Base-by-base conservation (phyloP, 106 monocot genomes). In the Xerophyta viscosa region DNA sequence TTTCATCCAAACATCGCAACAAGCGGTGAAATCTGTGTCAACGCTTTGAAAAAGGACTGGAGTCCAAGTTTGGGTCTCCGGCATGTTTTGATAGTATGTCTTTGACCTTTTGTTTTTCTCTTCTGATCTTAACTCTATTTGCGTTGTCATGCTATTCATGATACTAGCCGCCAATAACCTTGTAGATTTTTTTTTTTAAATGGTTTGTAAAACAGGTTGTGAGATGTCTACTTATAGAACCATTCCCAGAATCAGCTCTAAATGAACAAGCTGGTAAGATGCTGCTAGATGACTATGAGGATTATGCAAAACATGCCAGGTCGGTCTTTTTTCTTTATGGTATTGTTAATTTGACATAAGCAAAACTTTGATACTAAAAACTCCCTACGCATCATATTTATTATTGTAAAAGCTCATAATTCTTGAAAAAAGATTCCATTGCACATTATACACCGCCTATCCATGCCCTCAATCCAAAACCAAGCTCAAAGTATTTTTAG, bases 261-360 rank as follows among this genome's bases (percentile, higher is more conserved):
- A 96, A 96, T 62, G 94, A 96, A 31, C 94, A 96, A 61, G 88
- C 88, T 43, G 94, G 94, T 13, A 96, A 96, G 49, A 73, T 96
- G 81, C 52, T 96, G 58, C 94, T 88, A 8, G 88, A 96, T 45
- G 67, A 88, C 44, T 89, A 96, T 23, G 78, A 88, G 26, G 85
- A 85, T 29, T 96, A 96, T 66, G 77, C 88, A 15, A 68, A 69
- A 52, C 84, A 76, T 78, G 88, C 94, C 43, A 88, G 84, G 94
- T 94, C 44, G 64, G 48, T 31, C 48, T 13, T 27, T 25, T 25
- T 42, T n/a, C n/a, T n/a, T n/a, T n/a, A n/a, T n/a, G n/a, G n/a
- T n/a, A n/a, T n/a, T n/a, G n/a, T n/a, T n/a, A n/a, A n/a, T n/a
- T n/a, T n/a, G n/a, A n/a, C 5, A 36, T 36, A 36, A 6, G 33